Percentiles rank a stretch among this genome's conserved stretches.
These are phyloP conservation scores for Lolium perenne DNA, from an alignment of 176 grass and related monocot genomes.

Conservation along the genomic window DNA sequence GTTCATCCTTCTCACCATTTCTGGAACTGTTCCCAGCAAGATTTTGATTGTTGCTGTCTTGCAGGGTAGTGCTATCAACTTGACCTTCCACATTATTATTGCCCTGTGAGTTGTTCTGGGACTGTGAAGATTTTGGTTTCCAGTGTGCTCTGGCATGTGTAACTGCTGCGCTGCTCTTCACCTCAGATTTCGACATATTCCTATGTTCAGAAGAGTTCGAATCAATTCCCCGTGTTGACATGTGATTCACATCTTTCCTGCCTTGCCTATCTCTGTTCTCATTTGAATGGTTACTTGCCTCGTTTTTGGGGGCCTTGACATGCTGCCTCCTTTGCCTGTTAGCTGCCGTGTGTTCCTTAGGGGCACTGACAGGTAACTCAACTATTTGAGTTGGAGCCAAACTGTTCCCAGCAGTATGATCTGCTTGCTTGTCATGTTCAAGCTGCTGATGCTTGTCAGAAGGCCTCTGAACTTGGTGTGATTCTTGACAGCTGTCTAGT, in stretches of 20 bases:
- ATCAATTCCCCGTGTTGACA: slow-evolving; percentile 31
- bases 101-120: slow-evolving; percentile 49
- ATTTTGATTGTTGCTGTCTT: slow-evolving; percentile 35
- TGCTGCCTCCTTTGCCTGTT: slow-evolving; percentile 62
- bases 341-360: slow-evolving; percentile 55
- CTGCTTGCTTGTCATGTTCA: slow-evolving; percentile 49
- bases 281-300: slow-evolving; percentile 47
- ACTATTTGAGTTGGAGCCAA: slow-evolving; percentile 29
- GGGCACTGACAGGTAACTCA: slow-evolving; percentile 26
- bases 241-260: slow-evolving; percentile 47
- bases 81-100: slow-evolving; percentile 51
- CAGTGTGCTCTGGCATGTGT: slow-evolving; percentile 60
- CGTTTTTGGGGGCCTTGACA: slow-evolving; percentile 58
- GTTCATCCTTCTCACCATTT: slow-evolving; percentile 5
- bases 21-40: neutral
- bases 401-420: slow-evolving; percentile 39
- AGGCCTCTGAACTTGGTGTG: slow-evolving; percentile 47
- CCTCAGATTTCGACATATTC: slow-evolving; percentile 53
- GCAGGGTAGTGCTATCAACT: slow-evolving; percentile 38
- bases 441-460: slow-evolving; percentile 41
- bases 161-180: slow-evolving; percentile 46
- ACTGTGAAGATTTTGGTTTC: slow-evolving; percentile 77
- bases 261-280: slow-evolving; percentile 48
- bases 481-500: slow-evolving; percentile 40
- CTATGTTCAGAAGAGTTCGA: slow-evolving; percentile 48